Evolutionary conservation across 2,329 filamentous ascomycete genomes (phyloP), one percentile per base, ranked within the genome.

Genomic region (Raffaelea ambrosiae): DNA sequence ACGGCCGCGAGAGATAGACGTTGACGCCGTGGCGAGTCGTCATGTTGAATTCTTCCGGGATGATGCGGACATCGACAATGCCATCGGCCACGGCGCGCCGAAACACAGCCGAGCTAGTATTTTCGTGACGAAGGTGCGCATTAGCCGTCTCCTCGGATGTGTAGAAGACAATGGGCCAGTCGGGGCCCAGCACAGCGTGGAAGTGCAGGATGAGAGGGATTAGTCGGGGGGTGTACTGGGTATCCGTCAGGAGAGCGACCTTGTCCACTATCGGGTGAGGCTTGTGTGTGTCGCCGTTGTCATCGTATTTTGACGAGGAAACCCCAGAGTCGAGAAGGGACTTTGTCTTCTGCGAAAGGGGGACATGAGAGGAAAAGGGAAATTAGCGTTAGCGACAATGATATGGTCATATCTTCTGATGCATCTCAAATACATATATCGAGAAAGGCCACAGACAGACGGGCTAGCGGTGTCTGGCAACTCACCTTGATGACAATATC

Each of bases 191-290:
- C 0, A 58, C 55, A n/a, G 51, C 47, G 5, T 61, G 55, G 29
- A 67, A 59, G 3, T 63, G 65, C 14, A 64, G 58, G 8, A 57
- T 59, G 23, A 57, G 53, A 13, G 61, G 50, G 45, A 58, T 61
- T 4, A 64, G 61, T 23, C 49, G 66, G 1, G 80, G 50, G 0
- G 77, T 62, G 0, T 74, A 74, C 22, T 79, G 72, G 7, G 58
- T 58, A 48, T 60, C 58, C 48, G 57, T 55, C 33, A 61, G 53
- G 26, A 61, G 46, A 48, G 57, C 59, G 38, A 58, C 55, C 44
- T 47, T 47, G 46, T 55, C 51, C 9, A 20, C 40, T 16, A 55
- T 55, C n/a, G 18, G 20, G 35, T 41, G n/a, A 3, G 4, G 16
- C 16, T 35, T 16, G 19, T 14, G n/a, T n/a, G n/a, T n/a, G n/a